Evolutionary conservation across 495 filamentous ascomycete genomes (phyloP), one percentile per base, ranked within the genome.

Genomic region (Choiromyces venosus): DNA sequence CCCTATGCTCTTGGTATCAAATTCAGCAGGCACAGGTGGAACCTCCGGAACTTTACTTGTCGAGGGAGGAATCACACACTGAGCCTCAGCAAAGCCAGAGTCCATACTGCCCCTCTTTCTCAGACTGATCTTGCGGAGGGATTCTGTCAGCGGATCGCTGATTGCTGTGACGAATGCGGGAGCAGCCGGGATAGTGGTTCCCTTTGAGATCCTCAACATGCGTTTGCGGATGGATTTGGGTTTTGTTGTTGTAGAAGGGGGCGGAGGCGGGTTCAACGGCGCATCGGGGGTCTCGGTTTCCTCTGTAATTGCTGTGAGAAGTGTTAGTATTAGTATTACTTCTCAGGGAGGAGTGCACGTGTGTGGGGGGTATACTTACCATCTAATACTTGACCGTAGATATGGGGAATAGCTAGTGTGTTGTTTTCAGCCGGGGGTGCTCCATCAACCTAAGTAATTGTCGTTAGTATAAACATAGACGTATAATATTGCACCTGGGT

Each of bases 401-500:
- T 10, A 10, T 10, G 2, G 0, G 9, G 46, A 25, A 10, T 29
- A 29, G 1, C 4, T 14, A 9, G 1, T n/a, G 9, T 10, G 3
- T 29, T 29, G 1, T 0, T 3, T 5, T 12, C 2, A 14, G n/a
- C 3, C 0, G 0, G 9, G 0, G n/a, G 5, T 9, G 1, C 5
- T 1, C 12, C 46, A 12, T 3, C 4, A 4, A 10, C 19, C 42
- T n/a, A 46, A 46, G 7, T 1, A 1, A 46, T n/a, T 6, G 0
- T 9, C 0, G 19, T 46, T 5, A 46, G 42, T n/a, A 1, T 0
- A 46, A 21, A 7, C 5, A 21, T 21, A 5, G 0, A 0, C 0
- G 19, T 8, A 1, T 2, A 6, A 4, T n/a, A 0, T 5, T 0
- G 18, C 42, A 44, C 18, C n/a, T n/a, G n/a, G n/a, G n/a, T n/a